Percentiles rank a stretch among this genome's conserved stretches.
These are phyloP conservation scores for Alectoria sarmentosa DNA, from an alignment of 495 filamentous ascomycete genomes.

Conservation along the genomic window DNA sequence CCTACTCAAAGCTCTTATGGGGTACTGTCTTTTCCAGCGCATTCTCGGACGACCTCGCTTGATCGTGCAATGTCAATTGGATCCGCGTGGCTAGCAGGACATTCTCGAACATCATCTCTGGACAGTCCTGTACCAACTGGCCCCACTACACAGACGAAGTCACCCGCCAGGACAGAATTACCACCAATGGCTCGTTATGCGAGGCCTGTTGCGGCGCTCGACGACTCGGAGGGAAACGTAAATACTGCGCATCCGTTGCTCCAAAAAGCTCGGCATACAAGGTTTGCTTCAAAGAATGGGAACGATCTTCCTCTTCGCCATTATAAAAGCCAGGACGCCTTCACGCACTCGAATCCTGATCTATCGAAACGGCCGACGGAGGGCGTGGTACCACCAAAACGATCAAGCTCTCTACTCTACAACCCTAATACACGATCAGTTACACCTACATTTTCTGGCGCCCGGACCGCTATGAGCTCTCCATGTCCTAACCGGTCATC, in stretches of 20 bases:
- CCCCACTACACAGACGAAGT: neutral
- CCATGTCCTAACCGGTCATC: neutral
- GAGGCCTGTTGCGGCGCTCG: slow-evolving; percentile 12
- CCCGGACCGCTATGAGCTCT: slow-evolving; percentile 1
- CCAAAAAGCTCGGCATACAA: slow-evolving; percentile 24
- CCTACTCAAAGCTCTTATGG: slow-evolving; percentile 22
- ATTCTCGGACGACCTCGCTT: neutral
- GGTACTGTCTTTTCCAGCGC: slow-evolving; percentile 17
- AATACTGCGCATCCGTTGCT: slow-evolving; percentile 25
- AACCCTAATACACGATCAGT: slow-evolving; percentile 12
- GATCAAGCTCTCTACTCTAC: slow-evolving; percentile 27
- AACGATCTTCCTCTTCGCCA: slow-evolving; percentile 26
- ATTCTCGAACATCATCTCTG: neutral
- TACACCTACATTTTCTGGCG: slow-evolving; percentile 11
- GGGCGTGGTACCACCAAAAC: slow-evolving; percentile 17
- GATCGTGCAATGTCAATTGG: neutral
- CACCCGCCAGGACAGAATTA: slow-evolving; percentile 3
- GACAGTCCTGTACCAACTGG: neutral
- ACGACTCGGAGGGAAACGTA: slow-evolving; percentile 21
- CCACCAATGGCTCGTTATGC: slow-evolving; percentile 10
- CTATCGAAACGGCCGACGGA: slow-evolving; percentile 14
- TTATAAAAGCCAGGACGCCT: slow-evolving; percentile 23
- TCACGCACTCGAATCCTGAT: slow-evolving; percentile 22
- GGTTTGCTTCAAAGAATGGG: slow-evolving; percentile 18
- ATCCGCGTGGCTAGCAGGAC: neutral